A percentile compares a stretch with the other conserved stretches of the same genome.
Conservation (phyloP, 495 filamentous ascomycete genomes). For the Choiromyces venosus region DNA sequence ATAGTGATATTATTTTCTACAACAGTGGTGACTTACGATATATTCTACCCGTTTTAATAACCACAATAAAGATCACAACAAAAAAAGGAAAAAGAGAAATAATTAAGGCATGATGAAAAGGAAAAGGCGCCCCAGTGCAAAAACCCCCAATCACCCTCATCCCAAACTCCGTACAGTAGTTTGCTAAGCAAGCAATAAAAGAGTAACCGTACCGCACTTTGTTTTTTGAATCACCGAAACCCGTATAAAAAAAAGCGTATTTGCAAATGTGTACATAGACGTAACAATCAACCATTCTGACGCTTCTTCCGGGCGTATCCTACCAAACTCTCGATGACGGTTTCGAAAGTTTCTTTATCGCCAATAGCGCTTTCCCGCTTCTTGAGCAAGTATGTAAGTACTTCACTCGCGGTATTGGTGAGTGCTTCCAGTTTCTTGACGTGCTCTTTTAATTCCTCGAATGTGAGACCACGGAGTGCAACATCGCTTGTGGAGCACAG, state of each 20-base stretch:
- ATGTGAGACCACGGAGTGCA: slow-evolving; percentile 68
- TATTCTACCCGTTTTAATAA: neutral
- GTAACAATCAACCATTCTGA: slow-evolving; percentile 47
- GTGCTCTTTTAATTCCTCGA: slow-evolving; percentile 67
- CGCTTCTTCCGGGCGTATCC: slow-evolving; percentile 86
- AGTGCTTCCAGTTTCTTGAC: slow-evolving; percentile 64
- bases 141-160: neutral
- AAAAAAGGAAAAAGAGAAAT: neutral
- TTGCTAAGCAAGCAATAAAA: neutral
- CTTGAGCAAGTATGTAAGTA: slow-evolving; percentile 85
- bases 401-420: slow-evolving; percentile 62
- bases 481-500: slow-evolving; percentile 78
- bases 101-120: neutral
- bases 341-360: slow-evolving; percentile 94
- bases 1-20: neutral
- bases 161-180: neutral
- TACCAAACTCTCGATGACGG: slow-evolving; percentile 95
- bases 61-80: neutral
- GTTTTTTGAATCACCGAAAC: neutral
- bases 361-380: slow-evolving; percentile 73
- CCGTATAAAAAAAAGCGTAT: neutral
- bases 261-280: neutral
- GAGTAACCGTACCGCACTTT: neutral
- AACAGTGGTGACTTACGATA: neutral
- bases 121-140: neutral